These are phyloP conservation scores for Trichoderma gracile DNA, from an alignment of 2,329 filamentous ascomycete species.

Conservation along the genomic window DNA sequence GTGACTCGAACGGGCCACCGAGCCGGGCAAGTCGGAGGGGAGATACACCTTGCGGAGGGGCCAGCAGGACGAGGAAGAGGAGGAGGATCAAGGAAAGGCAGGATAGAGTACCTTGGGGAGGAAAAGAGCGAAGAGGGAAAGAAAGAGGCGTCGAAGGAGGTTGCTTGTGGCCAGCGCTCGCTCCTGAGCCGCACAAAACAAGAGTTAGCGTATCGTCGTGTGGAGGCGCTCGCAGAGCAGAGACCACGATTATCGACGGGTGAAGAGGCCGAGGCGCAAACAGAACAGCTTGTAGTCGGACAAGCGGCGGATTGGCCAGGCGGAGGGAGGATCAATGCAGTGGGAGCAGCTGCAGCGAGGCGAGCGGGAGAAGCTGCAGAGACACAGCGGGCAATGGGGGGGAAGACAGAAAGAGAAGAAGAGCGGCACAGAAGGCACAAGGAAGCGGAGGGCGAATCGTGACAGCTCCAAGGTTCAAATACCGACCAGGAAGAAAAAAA, in stretches of 20 bases:
- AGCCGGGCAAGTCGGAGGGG: constrained; percentile 13
- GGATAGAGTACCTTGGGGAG: neutral
- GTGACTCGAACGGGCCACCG: constrained; percentile 27
- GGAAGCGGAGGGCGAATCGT: constrained; percentile 7
- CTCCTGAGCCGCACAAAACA: constrained; percentile 25
- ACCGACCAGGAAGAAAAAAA: constrained; percentile 22
- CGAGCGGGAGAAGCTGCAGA: constrained; percentile 11
- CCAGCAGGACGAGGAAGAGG: no score
- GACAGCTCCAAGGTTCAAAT: constrained; percentile 10
- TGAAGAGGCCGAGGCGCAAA: constrained; percentile 13
- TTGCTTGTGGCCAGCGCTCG: constrained; percentile 26
- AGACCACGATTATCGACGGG: constrained; percentile 8
- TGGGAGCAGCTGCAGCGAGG: constrained; percentile 10
- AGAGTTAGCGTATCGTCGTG: constrained; percentile 25
- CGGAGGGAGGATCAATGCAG: constrained; percentile 3
- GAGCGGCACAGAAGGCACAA: neutral
- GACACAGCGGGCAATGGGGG: neutral
- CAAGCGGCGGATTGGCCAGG: constrained; percentile 27
- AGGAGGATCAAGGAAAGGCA: no score
- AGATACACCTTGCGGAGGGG: no score
- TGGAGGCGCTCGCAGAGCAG: constrained; percentile 24
- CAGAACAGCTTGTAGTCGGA: neutral
- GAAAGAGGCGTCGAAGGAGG: constrained; percentile 22
- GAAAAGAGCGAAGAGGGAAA: constrained; percentile 14
- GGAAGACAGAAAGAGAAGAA: constrained; percentile 12